phyloP scores from a whole-genome alignment of 495 filamentous ascomycete species.

The Penicillium robsamsonii region DNA sequence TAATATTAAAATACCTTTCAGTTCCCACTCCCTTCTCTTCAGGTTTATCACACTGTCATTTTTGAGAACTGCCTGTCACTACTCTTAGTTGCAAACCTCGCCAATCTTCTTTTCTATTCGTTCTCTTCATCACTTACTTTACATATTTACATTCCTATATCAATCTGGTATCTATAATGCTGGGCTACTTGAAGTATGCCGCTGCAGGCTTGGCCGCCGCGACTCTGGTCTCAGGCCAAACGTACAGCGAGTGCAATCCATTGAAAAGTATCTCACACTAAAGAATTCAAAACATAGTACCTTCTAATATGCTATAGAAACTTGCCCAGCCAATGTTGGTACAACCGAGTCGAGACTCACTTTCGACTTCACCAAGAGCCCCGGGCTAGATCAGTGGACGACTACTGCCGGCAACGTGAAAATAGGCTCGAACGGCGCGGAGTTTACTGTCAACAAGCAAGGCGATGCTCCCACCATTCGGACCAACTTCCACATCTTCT shows the following conservation, averaged over 20 bases:
- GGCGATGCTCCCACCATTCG: conserved; percentile 70
- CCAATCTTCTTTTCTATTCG: background rate
- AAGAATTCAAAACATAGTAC: background rate
- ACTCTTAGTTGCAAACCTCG: background rate
- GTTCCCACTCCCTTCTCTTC: background rate
- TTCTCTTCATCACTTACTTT: background rate
- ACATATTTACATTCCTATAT: background rate
- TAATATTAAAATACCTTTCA: background rate
- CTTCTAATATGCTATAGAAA: background rate
- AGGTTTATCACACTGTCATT: background rate
- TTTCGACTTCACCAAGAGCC: conserved; percentile 34
- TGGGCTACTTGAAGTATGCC: background rate
- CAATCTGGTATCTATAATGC: background rate
- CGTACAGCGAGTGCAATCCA: background rate
- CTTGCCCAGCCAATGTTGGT: background rate
- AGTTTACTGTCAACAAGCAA: conserved; percentile 65
- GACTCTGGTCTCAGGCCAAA: background rate
- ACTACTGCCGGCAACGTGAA: conserved; percentile 53
- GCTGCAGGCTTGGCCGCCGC: background rate
- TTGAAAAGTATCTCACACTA: background rate
- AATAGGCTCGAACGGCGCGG: conserved; percentile 52
- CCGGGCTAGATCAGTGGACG: conserved; percentile 53
- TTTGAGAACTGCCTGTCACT: background rate
- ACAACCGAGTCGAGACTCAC: background rate
- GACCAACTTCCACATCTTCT: conserved; percentile 72